Evolutionary conservation across 1,284 basidiomycete genomes (phyloP).

Genomic region (Trichosporon ovoides): DNA sequence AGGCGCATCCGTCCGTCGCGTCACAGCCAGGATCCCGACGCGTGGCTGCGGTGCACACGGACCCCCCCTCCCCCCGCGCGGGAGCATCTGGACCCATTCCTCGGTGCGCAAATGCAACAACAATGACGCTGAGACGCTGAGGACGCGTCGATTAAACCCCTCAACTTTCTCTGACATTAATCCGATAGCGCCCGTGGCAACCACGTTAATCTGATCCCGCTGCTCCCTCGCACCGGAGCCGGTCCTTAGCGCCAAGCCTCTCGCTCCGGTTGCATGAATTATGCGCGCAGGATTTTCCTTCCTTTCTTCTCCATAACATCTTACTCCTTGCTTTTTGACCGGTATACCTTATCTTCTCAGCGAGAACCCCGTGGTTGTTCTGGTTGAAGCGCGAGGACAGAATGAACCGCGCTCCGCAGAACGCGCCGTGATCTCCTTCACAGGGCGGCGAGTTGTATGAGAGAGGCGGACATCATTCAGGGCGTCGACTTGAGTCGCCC

Average conservation of each 20-base stretch:
- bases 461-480: neutral
- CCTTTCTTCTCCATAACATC: neutral
- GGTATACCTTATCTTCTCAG: conserved; percentile 4
- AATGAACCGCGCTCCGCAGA: conserved; percentile 6
- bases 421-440: neutral
- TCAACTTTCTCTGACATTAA: neutral
- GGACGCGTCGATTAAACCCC: no score
- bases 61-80: no score
- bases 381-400: conserved; percentile 1
- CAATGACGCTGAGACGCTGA: neutral
- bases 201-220: no score
- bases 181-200: no score
- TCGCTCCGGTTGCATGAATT: no score
- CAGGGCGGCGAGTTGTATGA: conserved; percentile 3
- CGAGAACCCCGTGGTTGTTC: neutral
- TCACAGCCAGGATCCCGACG: conserved; percentile 1
- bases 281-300: neutral
- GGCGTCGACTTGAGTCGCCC: no score
- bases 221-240: no score
- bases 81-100: neutral
- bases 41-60: neutral
- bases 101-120: neutral
- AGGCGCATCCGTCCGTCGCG: conserved; percentile 1
- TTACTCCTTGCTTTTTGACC: conserved; percentile 1
- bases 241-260: no score